Evolutionary conservation across 768 basidiomycete genomes (phyloP).

Genomic region (Ephemerocybe angulata): DNA sequence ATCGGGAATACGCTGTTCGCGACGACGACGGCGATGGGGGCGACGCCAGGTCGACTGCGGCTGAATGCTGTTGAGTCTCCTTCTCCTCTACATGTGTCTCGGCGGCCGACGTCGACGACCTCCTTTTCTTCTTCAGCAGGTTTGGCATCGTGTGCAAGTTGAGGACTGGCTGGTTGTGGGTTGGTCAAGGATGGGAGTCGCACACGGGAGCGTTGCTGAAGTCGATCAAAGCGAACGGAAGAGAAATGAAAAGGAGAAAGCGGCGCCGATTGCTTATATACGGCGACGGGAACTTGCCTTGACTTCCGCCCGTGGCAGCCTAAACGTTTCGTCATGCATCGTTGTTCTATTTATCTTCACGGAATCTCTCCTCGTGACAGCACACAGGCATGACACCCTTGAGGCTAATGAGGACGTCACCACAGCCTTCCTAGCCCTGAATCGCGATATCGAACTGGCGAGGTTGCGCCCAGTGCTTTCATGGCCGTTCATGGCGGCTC

Average conservation of each 20-base stretch:
- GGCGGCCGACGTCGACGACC: neutral
- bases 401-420: neutral
- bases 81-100: neutral
- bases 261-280: neutral
- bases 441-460: conserved; percentile 2
- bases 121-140: conserved; percentile 11
- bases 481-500: no score
- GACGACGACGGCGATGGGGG: conserved; percentile 11
- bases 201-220: neutral
- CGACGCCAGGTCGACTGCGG: neutral
- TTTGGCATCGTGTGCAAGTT: neutral
- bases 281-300: neutral
- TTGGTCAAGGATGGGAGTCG: neutral
- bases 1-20: conserved; percentile 5
- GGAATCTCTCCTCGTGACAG: neutral
- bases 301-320: no score
- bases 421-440: neutral
- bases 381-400: neutral
- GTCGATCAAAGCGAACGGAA: neutral
- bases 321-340: no score
- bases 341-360: no score
- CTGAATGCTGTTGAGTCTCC: neutral
- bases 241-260: neutral
- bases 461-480: no score
- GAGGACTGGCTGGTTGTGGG: neutral